These are phyloP conservation scores for Backusella macrospora DNA, from an alignment of 192 early-diverging fungal genomes.

Conservation along the genomic window DNA sequence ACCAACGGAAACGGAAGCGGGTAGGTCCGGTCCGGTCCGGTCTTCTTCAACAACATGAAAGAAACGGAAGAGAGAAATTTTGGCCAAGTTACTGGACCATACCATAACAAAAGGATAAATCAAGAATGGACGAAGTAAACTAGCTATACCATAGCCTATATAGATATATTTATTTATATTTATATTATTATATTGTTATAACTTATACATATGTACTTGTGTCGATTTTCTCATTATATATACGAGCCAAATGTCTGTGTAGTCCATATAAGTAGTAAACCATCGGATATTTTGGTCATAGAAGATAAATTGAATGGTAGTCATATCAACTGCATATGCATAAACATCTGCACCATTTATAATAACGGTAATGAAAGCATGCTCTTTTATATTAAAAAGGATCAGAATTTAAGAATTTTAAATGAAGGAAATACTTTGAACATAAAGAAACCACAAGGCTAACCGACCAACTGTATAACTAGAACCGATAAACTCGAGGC, in stretches of 20 bases:
- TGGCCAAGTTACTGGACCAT: slow-evolving; percentile 83
- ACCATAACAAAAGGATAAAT: slow-evolving; percentile 86
- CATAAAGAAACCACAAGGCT: slow-evolving; percentile 51
- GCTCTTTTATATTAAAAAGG: slow-evolving; percentile 73
- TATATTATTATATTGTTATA: neutral
- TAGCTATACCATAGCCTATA: slow-evolving; percentile 62
- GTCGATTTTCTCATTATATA: neutral
- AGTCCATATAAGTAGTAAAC: slow-evolving; percentile 58
- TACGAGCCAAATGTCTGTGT: slow-evolving; percentile 35
- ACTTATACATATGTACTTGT: too few species aligned
- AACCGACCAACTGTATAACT: slow-evolving; percentile 54
- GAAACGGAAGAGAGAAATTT: slow-evolving; percentile 76
- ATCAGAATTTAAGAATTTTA: slow-evolving; percentile 58
- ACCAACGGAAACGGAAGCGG: slow-evolving; percentile 54
- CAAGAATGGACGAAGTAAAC: slow-evolving; percentile 73
- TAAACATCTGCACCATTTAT: slow-evolving; percentile 49
- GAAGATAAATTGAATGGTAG: slow-evolving; percentile 57
- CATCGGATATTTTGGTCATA: slow-evolving; percentile 58
- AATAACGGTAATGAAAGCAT: slow-evolving; percentile 59
- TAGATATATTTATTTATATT: neutral
- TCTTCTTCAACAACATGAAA: slow-evolving; percentile 53
- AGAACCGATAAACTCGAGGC: slow-evolving; percentile 46
- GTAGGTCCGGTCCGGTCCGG: slow-evolving; percentile 38
- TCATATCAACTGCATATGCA: slow-evolving; percentile 62
- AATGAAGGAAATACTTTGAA: slow-evolving; percentile 44